Base-by-base conservation (phyloP, 192 early-diverging fungal genomes). In the Geosiphon pyriformis region DNA sequence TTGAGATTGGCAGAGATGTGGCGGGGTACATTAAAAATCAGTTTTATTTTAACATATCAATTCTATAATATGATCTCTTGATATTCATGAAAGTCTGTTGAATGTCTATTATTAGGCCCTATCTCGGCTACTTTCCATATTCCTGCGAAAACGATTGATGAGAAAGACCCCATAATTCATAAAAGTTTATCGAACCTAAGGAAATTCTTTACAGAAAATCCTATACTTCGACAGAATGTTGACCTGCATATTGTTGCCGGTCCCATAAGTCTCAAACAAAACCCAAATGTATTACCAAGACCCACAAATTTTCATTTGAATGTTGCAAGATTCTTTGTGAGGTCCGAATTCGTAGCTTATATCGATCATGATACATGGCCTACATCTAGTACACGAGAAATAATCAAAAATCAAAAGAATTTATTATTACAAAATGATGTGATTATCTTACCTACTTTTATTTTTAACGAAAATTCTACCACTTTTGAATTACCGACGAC, bases 51-150 rank as follows among this genome's bases (percentile, higher is more conserved):
- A 61, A 46, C 1, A 47, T 46, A 25, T 6, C 26, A 46, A 18
- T 33, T 37, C 15, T 37, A 18, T 33, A 20, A 22, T 35, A 17
- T 17, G n/a, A n/a, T n/a, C n/a, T n/a, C n/a, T n/a, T n/a, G n/a
- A n/a, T n/a, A n/a, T n/a, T n/a, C n/a, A n/a, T n/a, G n/a, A n/a
- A n/a, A n/a, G n/a, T n/a, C n/a, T n/a, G n/a, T n/a, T n/a, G n/a
- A n/a, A n/a, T n/a, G n/a, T n/a, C 20, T 33, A n/a, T 47, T 47
- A 10, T 11, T 52, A 82, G 83, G 81, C 2, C 81, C 79, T 10
- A 78, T 85, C 11, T 82, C 83, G 3, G 83, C 74, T 0, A 76
- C 78, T 20, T 47, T 85, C 52, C 83, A 85, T 52, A 54, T 80
- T 8, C 61, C 60, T 31, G 47, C 61, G 3, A 22, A 67, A 51